Conservation (phyloP, 768 basidiomycete genomes). For the Leccinellum albellum region DNA sequence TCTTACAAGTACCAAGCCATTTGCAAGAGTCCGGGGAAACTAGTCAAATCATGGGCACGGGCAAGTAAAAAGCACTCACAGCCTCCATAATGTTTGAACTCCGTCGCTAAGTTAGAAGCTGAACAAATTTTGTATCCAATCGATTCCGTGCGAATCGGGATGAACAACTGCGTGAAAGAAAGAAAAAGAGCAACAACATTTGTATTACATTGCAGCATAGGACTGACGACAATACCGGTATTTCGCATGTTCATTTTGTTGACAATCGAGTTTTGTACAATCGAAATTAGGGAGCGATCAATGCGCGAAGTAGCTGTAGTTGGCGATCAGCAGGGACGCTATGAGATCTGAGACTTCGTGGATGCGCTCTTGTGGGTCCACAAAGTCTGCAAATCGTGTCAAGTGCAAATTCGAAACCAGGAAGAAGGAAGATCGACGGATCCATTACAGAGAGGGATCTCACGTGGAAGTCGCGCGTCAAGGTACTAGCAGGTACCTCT, state of each 20-base stretch:
- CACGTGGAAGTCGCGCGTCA: slow-evolving; percentile 89
- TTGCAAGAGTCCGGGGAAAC: no score
- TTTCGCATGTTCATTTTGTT: slow-evolving; percentile 99
- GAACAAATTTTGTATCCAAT: no score
- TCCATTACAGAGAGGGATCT: slow-evolving; percentile 91
- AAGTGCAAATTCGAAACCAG: slow-evolving; percentile 2
- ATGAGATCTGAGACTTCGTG: slow-evolving; percentile 83
- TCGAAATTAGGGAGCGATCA: slow-evolving; percentile 90
- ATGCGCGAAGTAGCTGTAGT: slow-evolving; percentile 88
- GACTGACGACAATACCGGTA: slow-evolving; percentile 97
- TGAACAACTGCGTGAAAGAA: no score
- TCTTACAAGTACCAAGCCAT: no score
- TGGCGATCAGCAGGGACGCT: slow-evolving; percentile 80
- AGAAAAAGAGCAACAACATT: no score
- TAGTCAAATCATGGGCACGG: no score
- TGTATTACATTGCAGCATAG: slow-evolving; percentile 55
- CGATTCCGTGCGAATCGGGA: no score
- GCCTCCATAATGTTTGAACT: no score
- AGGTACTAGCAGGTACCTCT: slow-evolving; percentile 87
- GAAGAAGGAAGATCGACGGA: slow-evolving; percentile 38
- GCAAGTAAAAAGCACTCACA: no score
- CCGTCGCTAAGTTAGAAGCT: no score
- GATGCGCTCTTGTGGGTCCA: slow-evolving; percentile 84
- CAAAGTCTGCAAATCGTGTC: slow-evolving; percentile 60
- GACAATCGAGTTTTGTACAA: slow-evolving; percentile 85